phyloP scores from a whole-genome alignment of 768 basidiomycete genomes.

The Xerocomus brunneocitrinus region DNA sequence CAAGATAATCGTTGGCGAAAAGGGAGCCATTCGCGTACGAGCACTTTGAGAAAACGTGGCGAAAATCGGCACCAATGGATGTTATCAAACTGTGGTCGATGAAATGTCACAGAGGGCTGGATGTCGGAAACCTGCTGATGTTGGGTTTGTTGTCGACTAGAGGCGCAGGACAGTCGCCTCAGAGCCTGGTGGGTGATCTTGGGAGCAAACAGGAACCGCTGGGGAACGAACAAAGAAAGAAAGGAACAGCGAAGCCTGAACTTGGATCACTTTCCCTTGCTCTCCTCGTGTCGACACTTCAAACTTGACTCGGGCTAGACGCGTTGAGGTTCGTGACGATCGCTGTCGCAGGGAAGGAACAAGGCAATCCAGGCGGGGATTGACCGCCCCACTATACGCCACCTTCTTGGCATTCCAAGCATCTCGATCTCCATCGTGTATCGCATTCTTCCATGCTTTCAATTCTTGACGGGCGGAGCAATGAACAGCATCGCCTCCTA shows the following conservation, averaged over 20 bases:
- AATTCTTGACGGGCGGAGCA: constrained; percentile 1
- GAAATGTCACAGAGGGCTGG: background rate
- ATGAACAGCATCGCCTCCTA: background rate
- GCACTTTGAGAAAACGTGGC: too few species aligned
- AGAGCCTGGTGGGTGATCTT: background rate
- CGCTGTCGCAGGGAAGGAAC: background rate
- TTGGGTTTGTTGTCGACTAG: background rate
- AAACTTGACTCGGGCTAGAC: background rate
- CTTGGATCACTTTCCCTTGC: background rate
- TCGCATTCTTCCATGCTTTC: background rate
- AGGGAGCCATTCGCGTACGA: background rate
- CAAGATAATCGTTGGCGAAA: background rate
- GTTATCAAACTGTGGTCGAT: background rate
- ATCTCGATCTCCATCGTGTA: constrained; percentile 9
- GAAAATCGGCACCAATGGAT: background rate
- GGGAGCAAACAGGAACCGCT: background rate
- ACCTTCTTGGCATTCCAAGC: constrained; percentile 2
- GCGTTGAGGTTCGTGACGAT: background rate
- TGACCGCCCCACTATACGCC: background rate
- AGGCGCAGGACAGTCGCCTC: background rate
- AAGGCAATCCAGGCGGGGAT: background rate
- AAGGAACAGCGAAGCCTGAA: background rate
- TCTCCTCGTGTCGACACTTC: background rate
- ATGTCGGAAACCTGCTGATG: background rate
- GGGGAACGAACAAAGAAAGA: background rate